Conservation (phyloP, 495 filamentous ascomycete genomes). For the Tuber borchii region DNA sequence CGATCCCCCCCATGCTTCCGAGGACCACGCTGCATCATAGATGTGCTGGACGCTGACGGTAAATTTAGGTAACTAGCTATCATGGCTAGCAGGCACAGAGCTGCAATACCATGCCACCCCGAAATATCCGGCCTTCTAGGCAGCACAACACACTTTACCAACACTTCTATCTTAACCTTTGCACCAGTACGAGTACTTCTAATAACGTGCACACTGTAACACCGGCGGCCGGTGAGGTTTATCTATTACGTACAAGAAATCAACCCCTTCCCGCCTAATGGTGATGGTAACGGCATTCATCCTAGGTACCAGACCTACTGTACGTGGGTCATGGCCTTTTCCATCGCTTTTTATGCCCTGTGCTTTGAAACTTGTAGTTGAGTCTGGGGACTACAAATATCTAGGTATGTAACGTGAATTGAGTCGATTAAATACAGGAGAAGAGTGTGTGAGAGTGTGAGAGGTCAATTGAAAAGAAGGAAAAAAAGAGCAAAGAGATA, state of each 20-base stretch:
- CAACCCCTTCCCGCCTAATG: not conserved
- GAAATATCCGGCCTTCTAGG: not conserved
- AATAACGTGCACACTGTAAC: not conserved
- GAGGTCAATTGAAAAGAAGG: not conserved
- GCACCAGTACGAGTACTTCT: not conserved
- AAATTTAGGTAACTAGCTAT: not conserved
- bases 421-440: not conserved
- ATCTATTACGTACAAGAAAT: slow-evolving; percentile 3
- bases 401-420: not conserved
- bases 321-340: not conserved
- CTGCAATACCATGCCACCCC: not conserved
- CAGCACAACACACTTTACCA: not conserved
- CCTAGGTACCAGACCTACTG: not conserved
- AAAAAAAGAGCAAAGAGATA: not conserved
- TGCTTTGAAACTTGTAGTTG: not conserved
- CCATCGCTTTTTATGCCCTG: not conserved
- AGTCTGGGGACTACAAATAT: not conserved
- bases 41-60: not conserved
- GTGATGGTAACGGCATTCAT: not conserved
- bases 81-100: not conserved
- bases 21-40: not conserved
- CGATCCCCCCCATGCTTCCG: not conserved
- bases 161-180: not conserved
- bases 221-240: not conserved
- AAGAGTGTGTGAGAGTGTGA: not conserved